Base-by-base conservation (phyloP, 2,329 filamentous ascomycete genomes). In the Trichoderma polysporum region DNA sequence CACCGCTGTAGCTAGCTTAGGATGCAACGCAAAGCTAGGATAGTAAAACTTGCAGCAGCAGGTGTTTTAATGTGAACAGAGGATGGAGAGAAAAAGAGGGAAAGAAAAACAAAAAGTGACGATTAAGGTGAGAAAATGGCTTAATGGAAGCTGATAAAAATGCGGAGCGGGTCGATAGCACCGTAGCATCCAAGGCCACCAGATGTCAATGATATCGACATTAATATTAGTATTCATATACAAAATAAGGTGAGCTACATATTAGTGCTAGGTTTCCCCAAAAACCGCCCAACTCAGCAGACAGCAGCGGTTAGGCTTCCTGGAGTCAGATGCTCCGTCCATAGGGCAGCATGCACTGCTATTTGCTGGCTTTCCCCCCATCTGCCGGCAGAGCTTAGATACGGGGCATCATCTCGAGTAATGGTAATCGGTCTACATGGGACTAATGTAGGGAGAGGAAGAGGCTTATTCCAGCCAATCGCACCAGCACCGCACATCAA, bases 381-480 rank as follows among this genome's bases (percentile, higher is more conserved):
- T 49, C 27, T 35, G 57, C 41, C 58, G 58, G 58, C 58, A 61
- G 45, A 61, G 58, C 58, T 50, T 61, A 61, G 41, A 37, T 37
- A 45, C 41, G n/a, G n/a, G n/a, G 41, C 41, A 22, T 19, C n/a
- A 12, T 19, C 19, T 45, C 41, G 41, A 45, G 41, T 45, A 45
- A 45, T 45, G 41, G 41, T 7, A 22, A 45, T 4, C 19, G 19
- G 41, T 27, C 47, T 10, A 50, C 22, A 25, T 25, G 22, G 22
- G 6, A 35, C 33, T 35, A 35, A 35, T 35, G 33, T 35, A 35
- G 12, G 25, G 25, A 50, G 15, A 27, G 12, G 22, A 6, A n/a
- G 22, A 25, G 47, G 19, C 22, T 25, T 22, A 27, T 50, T 17
- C 22, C n/a, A 35, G 19, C 45, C 45, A 50, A 61, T 37, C 12